Conservation (phyloP, 2,329 filamentous ascomycete species). For the Zymoseptoria pseudotritici region DNA sequence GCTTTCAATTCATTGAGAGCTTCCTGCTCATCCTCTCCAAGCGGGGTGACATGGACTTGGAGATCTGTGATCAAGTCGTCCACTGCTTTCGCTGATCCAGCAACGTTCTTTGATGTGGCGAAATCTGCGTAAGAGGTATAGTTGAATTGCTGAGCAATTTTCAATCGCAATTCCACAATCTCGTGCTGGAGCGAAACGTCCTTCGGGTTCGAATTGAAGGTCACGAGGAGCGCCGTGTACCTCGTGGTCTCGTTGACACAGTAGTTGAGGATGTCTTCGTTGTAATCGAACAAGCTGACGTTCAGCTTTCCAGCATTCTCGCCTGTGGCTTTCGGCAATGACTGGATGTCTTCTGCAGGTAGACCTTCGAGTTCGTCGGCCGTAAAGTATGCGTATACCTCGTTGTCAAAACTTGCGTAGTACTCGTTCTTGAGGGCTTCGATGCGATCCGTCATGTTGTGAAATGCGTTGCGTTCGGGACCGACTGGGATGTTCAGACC, state of each 20-base stretch:
- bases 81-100: slow-evolving; percentile 1
- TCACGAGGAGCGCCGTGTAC: background rate
- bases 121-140: background rate
- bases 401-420: slow-evolving; percentile 62
- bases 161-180: background rate
- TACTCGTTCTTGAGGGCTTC: slow-evolving; percentile 61
- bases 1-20: background rate
- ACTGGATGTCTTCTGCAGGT: slow-evolving; percentile 58
- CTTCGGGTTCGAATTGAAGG: background rate
- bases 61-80: background rate
- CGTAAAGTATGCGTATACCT: slow-evolving; percentile 68
- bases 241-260: background rate
- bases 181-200: slow-evolving; percentile 1
- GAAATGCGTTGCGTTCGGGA: slow-evolving; percentile 64
- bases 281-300: slow-evolving; percentile 31
- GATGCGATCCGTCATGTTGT: slow-evolving; percentile 71
- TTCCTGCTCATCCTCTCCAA: background rate
- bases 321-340: slow-evolving; percentile 60
- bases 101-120: background rate
- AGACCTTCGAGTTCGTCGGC: slow-evolving; percentile 64
- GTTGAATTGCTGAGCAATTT: slow-evolving; percentile 1
- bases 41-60: background rate
- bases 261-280: background rate
- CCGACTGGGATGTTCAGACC: slow-evolving; percentile 63
- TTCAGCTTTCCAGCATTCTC: slow-evolving; percentile 59